Conservation (phyloP, 1,139 yeast species). For the Pichia sp. region DNA sequence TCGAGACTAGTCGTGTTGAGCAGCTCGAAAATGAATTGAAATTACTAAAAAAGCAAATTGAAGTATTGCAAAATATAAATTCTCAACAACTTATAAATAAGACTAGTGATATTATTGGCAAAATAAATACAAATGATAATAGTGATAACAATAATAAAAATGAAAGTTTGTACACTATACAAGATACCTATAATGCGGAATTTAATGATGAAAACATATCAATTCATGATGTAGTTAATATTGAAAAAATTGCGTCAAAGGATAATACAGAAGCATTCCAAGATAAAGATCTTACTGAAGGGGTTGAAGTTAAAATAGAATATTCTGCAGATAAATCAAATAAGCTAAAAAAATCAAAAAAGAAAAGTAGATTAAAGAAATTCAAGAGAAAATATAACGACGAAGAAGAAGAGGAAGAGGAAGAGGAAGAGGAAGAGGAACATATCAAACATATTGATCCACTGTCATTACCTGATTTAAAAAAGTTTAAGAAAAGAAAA, state of each 20-base stretch:
- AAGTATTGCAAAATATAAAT: constrained; percentile 1
- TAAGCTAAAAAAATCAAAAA: background rate
- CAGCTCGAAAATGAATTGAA: constrained; percentile 7
- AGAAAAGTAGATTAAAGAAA: background rate
- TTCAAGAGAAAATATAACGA: background rate
- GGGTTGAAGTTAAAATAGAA: background rate
- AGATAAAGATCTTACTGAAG: background rate
- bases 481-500: background rate
- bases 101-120: background rate
- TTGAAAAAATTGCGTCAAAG: no score
- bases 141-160: no score
- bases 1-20: constrained; percentile 4
- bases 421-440: background rate
- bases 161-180: no score
- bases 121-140: no score
- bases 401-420: background rate
- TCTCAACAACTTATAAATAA: background rate
- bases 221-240: background rate
- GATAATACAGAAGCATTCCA: no score
- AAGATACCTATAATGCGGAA: background rate
- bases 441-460: background rate
- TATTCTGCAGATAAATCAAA: background rate
- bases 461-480: background rate
- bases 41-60: constrained; percentile 5
- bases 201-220: background rate